Percentiles rank a stretch among this genome's conserved stretches.
phyloP scores from a whole-genome alignment of 495 filamentous ascomycete species.

The Aspergillus wentii region DNA sequence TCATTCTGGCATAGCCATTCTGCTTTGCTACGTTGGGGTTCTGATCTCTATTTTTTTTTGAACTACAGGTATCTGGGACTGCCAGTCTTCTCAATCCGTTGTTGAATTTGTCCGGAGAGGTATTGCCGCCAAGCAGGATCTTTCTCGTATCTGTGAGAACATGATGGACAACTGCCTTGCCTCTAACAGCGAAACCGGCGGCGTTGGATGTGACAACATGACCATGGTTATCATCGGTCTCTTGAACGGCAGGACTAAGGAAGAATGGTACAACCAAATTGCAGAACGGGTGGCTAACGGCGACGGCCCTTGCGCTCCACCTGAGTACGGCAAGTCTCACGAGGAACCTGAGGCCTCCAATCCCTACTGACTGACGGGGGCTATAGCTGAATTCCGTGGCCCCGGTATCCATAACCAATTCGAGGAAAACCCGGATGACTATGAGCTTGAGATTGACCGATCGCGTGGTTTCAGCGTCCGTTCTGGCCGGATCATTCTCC shows the following conservation, averaged over 20 bases:
- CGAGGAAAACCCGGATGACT: constrained; percentile 89
- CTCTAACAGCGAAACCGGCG: constrained; percentile 94
- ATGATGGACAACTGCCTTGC: constrained; percentile 99
- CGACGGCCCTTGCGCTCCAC: constrained; percentile 97
- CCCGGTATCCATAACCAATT: constrained; percentile 77
- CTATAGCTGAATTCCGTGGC: constrained; percentile 90
- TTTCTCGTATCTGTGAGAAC: constrained; percentile 94
- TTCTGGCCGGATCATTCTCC: constrained; percentile 80
- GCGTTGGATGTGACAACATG: constrained; percentile 99
- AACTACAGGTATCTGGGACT: constrained; percentile 93
- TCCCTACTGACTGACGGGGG: constrained; percentile 45
- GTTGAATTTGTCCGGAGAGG: constrained; percentile 95
- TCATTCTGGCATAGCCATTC: neutral
- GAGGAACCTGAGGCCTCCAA: constrained; percentile 41
- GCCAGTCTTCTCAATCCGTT: constrained; percentile 95
- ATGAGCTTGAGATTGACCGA: constrained; percentile 75
- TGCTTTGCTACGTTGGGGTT: neutral
- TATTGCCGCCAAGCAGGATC: constrained; percentile 89
- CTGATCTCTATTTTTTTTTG: constrained; percentile 5
- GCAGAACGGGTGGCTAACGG: constrained; percentile 91
- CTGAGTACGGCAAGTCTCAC: constrained; percentile 93
- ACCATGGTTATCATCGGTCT: constrained; percentile 91
- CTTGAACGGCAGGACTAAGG: constrained; percentile 84
- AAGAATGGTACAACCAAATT: constrained; percentile 96
- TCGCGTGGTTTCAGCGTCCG: constrained; percentile 57